Conservation (phyloP, 1,284 basidiomycete genomes). For the Tetrapyrgos nigripes region DNA sequence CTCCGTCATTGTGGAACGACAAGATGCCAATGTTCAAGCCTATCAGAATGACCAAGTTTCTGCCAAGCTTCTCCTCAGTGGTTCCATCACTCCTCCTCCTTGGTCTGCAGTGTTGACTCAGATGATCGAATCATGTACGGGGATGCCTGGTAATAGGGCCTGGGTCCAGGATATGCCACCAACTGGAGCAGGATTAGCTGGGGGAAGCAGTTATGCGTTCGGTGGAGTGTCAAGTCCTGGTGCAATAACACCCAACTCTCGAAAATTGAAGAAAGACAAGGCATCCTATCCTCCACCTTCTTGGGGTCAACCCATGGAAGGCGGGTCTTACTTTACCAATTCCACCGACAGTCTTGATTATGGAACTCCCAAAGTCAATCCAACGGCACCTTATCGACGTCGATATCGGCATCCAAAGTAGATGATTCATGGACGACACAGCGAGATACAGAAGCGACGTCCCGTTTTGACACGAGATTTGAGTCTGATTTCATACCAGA, state of each 20-base stretch:
- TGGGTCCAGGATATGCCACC: conserved; percentile 73
- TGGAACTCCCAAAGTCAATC: background rate
- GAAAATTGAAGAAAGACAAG: conserved; percentile 54
- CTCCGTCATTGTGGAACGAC: conserved; percentile 92
- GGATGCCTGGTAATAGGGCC: conserved; percentile 66
- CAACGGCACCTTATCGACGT: conserved; percentile 17
- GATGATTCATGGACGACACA: conserved; percentile 11
- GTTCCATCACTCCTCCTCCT: conserved; percentile 72
- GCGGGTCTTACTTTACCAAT: conserved; percentile 59
- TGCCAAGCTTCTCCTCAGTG: conserved; percentile 81
- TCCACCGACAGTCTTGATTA: conserved; percentile 39
- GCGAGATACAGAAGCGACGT: conserved; percentile 27
- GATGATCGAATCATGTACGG: conserved; percentile 77
- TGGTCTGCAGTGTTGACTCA: conserved; percentile 81
- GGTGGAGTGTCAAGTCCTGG: conserved; percentile 52
- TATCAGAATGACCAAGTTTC: conserved; percentile 75
- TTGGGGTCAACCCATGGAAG: conserved; percentile 60
- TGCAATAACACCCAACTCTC: conserved; percentile 39
- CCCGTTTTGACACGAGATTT: conserved; percentile 48
- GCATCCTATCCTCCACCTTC: conserved; percentile 63
- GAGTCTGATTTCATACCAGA: conserved; percentile 44
- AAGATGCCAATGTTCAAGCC: conserved; percentile 87
- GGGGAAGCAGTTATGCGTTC: conserved; percentile 61
- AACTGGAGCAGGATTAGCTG: conserved; percentile 12
- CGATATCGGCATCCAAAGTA: conserved; percentile 15